phyloP scores from a whole-genome alignment of 176 grass and related monocot genomes.

The Hyparrhenia diplandra region DNA sequence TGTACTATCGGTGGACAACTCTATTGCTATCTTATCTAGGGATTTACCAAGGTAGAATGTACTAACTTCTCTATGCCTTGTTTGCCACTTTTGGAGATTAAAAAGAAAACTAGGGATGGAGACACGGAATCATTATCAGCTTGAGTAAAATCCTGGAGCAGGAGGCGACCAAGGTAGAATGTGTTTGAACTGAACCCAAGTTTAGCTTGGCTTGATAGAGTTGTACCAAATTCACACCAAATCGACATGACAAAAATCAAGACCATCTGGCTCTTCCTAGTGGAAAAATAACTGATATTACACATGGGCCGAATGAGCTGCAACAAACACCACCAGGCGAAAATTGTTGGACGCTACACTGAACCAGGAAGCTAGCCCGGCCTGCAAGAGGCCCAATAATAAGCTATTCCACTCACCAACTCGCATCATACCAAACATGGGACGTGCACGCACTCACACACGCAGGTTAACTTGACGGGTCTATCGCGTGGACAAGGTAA shows the following conservation, averaged over 20 bases:
- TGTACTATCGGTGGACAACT: too few relatives aligned
- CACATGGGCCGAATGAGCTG: neutral
- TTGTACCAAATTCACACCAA: neutral
- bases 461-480: neutral
- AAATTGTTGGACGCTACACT: neutral
- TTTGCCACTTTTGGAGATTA: too few relatives aligned
- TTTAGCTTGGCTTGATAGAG: neutral
- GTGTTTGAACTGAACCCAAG: neutral
- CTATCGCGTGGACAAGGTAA: constrained; percentile 18
- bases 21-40: too few relatives aligned
- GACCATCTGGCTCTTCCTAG: neutral
- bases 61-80: too few relatives aligned
- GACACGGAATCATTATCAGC: too few relatives aligned
- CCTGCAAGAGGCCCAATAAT: neutral
- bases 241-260: neutral
- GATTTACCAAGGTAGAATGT: too few relatives aligned
- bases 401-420: neutral
- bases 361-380: neutral
- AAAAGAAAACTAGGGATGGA: too few relatives aligned
- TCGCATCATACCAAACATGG: neutral
- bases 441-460: too few relatives aligned
- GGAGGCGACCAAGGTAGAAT: neutral
- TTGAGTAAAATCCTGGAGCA: neutral
- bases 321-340: neutral
- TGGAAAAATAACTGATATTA: neutral